Percentiles rank a stretch among this genome's conserved stretches.
Conservation (phyloP, 2,329 filamentous ascomycete species). For the Graphium sp. region DNA sequence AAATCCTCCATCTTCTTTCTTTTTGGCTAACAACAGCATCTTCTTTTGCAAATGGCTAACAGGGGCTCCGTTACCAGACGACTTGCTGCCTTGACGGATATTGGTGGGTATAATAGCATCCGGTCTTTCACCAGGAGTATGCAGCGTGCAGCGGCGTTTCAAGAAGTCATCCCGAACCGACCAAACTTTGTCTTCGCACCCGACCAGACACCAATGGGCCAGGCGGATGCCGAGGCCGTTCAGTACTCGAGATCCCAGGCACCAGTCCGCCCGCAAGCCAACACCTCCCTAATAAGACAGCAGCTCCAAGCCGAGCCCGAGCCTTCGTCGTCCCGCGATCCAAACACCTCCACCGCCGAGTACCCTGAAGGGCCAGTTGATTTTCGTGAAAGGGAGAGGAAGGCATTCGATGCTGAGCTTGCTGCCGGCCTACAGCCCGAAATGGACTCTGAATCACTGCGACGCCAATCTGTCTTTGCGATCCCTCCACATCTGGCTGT, state of each 20-base stretch:
- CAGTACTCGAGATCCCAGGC: conserved; percentile 16
- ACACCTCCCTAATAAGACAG: conserved; percentile 30
- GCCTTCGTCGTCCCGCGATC: conserved; percentile 7
- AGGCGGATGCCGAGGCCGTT: conserved; percentile 7
- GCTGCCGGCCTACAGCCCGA: conserved; percentile 5
- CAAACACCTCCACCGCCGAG: conserved; percentile 1
- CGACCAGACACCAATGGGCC: conserved; percentile 27
- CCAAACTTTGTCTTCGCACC: conserved; percentile 54
- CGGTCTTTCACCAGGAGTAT: conserved; percentile 86
- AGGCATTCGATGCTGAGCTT: conserved; percentile 26
- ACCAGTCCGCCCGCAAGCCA: conserved; percentile 15
- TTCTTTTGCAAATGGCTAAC: conserved; percentile 1
- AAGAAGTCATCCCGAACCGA: conserved; percentile 68
- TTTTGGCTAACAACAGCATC: background rate
- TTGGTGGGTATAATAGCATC: conserved; percentile 84
- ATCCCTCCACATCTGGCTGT: conserved; percentile 45
- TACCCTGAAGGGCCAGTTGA: conserved; percentile 7
- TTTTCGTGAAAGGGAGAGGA: conserved; percentile 28
- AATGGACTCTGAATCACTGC: too few species aligned
- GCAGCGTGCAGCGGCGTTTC: conserved; percentile 78
- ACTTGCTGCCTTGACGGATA: conserved; percentile 44
- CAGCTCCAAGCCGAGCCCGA: conserved; percentile 24
- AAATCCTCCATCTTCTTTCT: too few species aligned
- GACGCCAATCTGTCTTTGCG: conserved; percentile 34
- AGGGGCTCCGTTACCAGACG: conserved; percentile 44